A percentile compares a stretch with the other conserved stretches of the same genome.
phyloP scores from a whole-genome alignment of 257 asterid genomes.

The Leonotis leonurus region DNA sequence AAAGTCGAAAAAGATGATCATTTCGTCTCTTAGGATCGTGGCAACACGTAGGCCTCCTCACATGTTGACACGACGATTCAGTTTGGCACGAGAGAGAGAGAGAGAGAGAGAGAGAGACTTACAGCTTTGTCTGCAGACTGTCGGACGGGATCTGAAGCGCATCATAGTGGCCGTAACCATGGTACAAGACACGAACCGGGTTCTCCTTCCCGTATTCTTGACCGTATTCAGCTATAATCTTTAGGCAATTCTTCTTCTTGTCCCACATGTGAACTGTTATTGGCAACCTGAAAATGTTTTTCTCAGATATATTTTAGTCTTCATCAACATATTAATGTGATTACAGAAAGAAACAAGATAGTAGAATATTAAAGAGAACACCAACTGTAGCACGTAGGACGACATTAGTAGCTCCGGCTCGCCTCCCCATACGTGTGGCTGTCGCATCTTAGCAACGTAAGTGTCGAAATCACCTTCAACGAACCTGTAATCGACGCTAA shows the following conservation, averaged over 20 bases:
- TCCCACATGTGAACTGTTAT: conserved; percentile 61
- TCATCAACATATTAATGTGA: conserved; percentile 5
- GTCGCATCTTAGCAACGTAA: conserved; percentile 51
- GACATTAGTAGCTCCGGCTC: conserved; percentile 76
- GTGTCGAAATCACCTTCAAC: conserved; percentile 71
- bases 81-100: background rate
- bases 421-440: conserved; percentile 76
- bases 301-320: background rate
- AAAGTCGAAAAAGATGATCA: background rate
- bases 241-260: conserved; percentile 43
- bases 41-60: no score
- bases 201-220: conserved; percentile 55
- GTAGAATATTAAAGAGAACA: background rate
- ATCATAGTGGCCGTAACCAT: conserved; percentile 72
- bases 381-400: conserved; percentile 59
- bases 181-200: conserved; percentile 58
- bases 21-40: background rate
- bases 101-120: conserved; percentile 1
- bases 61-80: no score
- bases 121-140: conserved; percentile 32
- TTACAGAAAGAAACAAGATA: no score
- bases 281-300: conserved; percentile 42
- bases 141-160: conserved; percentile 33
- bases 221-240: conserved; percentile 62
- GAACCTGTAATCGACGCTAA: conserved; percentile 33